Evolutionary conservation across 2,329 filamentous ascomycete species (phyloP).

Genomic region (Colletotrichum sp.): DNA sequence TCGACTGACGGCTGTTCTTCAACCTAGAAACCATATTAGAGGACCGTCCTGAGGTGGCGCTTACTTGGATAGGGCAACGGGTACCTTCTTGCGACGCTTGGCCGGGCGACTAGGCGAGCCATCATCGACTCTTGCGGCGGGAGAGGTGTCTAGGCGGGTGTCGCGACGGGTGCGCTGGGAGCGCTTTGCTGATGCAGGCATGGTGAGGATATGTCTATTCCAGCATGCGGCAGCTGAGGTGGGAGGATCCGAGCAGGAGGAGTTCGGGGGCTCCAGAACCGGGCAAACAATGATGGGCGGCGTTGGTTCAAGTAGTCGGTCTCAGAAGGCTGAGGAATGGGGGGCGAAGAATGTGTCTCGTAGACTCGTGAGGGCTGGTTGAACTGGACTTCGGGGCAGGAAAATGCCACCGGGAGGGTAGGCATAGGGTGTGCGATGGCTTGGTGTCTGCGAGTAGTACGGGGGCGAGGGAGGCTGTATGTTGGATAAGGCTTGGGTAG

Average conservation of each 20-base stretch:
- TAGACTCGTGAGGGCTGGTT: conserved; percentile 1
- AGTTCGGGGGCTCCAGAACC: background rate
- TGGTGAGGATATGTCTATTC: conserved; percentile 16
- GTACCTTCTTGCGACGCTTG: conserved; percentile 68
- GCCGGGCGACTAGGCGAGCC: conserved; percentile 66
- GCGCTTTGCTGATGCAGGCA: conserved; percentile 43
- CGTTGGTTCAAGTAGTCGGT: conserved; percentile 13
- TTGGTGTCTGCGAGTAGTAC: background rate
- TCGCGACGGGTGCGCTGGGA: conserved; percentile 42
- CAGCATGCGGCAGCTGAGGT: conserved; percentile 16
- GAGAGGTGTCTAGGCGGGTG: conserved; percentile 38
- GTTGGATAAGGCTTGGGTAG: background rate
- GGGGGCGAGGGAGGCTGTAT: background rate
- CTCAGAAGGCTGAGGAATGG: conserved; percentile 9
- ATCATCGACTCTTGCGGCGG: conserved; percentile 41
- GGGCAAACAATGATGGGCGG: background rate
- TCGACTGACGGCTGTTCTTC: conserved; percentile 43
- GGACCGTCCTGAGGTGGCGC: background rate
- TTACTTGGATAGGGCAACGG: conserved; percentile 19
- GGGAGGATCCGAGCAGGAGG: background rate
- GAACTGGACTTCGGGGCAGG: background rate
- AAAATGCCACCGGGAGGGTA: conserved; percentile 3
- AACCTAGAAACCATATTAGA: conserved; percentile 30
- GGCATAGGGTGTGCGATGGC: background rate
- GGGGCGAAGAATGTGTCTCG: conserved; percentile 4